Conservation (phyloP, 2,329 filamentous ascomycete genomes). For the Bertia moriformis region DNA sequence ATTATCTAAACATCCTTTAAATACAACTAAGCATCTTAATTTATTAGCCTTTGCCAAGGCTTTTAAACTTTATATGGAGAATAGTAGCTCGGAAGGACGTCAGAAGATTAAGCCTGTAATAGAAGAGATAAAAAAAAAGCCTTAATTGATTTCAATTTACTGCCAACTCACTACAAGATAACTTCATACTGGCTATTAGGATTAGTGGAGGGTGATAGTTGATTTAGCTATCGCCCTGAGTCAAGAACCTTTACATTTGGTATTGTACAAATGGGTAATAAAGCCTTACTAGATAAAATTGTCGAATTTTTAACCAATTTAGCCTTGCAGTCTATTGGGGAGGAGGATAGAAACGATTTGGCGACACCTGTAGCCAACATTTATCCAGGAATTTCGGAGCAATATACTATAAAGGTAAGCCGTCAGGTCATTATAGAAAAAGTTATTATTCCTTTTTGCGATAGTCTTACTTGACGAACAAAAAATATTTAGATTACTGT, state of each 20-base stretch:
- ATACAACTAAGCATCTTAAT: conserved; percentile 1
- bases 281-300: too few relatives aligned
- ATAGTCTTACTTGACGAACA: neutral
- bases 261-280: too few relatives aligned
- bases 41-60: neutral
- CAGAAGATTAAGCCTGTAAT: neutral
- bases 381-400: too few relatives aligned
- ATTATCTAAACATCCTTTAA: too few relatives aligned
- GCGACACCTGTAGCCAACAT: too few relatives aligned
- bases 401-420: too few relatives aligned
- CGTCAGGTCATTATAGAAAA: too few relatives aligned
- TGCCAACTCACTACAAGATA: neutral
- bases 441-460: conserved; percentile 1
- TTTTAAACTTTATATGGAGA: neutral
- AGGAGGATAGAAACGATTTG: too few relatives aligned
- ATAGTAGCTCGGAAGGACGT: neutral
- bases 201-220: conserved; percentile 1
- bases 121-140: conserved; percentile 1
- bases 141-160: conserved; percentile 1
- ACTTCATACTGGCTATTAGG: neutral
- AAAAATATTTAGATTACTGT: conserved; percentile 4
- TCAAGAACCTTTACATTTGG: too few relatives aligned
- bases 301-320: too few relatives aligned
- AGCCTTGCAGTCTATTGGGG: too few relatives aligned
- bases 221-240: neutral